Conservation (phyloP, 345 rosid species). For the Ricinus communis region DNA sequence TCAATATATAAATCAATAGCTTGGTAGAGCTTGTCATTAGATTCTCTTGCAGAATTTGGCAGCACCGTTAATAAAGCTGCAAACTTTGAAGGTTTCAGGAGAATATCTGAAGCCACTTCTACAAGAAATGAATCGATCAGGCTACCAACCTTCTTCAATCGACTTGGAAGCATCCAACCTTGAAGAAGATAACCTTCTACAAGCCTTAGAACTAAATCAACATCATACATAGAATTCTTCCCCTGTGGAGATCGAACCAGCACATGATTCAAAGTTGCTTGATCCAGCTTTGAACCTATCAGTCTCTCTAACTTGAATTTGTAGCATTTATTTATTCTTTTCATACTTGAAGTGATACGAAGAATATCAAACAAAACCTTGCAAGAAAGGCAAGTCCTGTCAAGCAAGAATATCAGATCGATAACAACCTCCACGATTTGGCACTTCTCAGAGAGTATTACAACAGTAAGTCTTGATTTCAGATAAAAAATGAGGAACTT, state of each 20-base stretch:
- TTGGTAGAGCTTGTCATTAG: conserved; percentile 38
- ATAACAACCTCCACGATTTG: conserved; percentile 29
- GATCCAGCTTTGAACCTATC: conserved; percentile 49
- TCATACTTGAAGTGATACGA: conserved; percentile 29
- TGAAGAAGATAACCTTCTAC: conserved; percentile 31
- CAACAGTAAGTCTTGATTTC: conserved; percentile 30
- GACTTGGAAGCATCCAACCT: conserved; percentile 6
- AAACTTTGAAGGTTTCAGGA: conserved; percentile 39
- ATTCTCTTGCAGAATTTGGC: conserved; percentile 48
- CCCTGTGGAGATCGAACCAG: conserved; percentile 33
- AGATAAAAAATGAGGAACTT: conserved; percentile 45
- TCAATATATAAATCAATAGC: conserved; percentile 52
- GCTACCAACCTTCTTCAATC: conserved; percentile 36
- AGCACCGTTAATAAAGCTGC: conserved; percentile 34
- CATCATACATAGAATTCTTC: conserved; percentile 40
- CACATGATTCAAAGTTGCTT: conserved; percentile 46
- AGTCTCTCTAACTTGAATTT: conserved; percentile 37
- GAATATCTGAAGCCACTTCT: conserved; percentile 54
- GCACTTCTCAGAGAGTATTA: conserved; percentile 28
- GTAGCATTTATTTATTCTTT: conserved; percentile 21
- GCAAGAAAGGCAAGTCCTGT: conserved; percentile 37
- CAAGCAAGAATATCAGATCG: conserved; percentile 35
- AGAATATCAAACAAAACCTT: conserved; percentile 41
- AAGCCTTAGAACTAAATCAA: conserved; percentile 48
- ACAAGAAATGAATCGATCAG: conserved; percentile 46